Conservation (phyloP, 2,329 filamentous ascomycete genomes). For the Aspergillus viridinutans region DNA sequence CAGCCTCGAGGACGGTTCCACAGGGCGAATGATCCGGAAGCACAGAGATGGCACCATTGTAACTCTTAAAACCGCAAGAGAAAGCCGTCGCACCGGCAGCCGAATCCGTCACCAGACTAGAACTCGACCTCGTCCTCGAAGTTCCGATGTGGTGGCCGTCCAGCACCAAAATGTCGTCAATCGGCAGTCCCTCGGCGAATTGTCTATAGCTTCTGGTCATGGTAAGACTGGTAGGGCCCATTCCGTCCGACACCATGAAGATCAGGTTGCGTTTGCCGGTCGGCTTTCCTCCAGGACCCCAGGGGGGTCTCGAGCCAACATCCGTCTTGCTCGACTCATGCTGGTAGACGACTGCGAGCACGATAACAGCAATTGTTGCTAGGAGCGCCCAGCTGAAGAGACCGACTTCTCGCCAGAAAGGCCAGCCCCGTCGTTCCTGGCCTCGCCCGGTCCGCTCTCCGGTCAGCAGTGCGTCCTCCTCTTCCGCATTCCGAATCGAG, state of each 20-base stretch:
- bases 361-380: constrained; percentile 72
- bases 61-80: constrained; percentile 86
- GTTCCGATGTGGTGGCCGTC: constrained; percentile 89
- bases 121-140: constrained; percentile 78
- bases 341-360: constrained; percentile 79
- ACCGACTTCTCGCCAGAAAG: constrained; percentile 67
- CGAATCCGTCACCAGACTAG: constrained; percentile 85
- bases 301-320: constrained; percentile 24
- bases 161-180: constrained; percentile 70
- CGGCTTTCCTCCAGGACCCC: constrained; percentile 41
- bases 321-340: constrained; percentile 49
- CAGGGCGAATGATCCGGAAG: constrained; percentile 81
- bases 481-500: constrained; percentile 53
- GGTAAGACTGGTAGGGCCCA: constrained; percentile 88
- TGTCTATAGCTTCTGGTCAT: constrained; percentile 86
- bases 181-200: constrained; percentile 66
- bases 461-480: constrained; percentile 61
- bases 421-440: constrained; percentile 41
- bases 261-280: constrained; percentile 82
- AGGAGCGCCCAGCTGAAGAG: constrained; percentile 79
- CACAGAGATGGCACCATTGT: constrained; percentile 93
- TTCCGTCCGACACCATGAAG: constrained; percentile 99
- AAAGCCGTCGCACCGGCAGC: constrained; percentile 97
- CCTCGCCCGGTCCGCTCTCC: constrained; percentile 44
- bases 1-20: constrained; percentile 88